Base-by-base conservation (phyloP, 148 eudicot species). In the Nepenthes gracilis region DNA sequence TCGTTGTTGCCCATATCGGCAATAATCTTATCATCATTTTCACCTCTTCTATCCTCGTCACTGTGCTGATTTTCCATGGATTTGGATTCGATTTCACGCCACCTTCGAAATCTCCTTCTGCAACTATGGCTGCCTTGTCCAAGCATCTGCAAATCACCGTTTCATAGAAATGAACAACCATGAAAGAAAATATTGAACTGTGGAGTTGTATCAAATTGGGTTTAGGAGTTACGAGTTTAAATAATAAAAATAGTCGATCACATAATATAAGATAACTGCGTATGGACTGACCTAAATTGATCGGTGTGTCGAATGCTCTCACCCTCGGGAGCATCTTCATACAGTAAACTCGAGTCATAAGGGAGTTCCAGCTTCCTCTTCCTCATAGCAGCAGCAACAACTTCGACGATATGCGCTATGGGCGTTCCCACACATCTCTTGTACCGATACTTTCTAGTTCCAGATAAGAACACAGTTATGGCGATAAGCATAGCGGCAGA, bases 101-200 rank as follows among this genome's bases (percentile, higher is more conserved):
- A 40, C 23, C 63, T 54, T 63, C 79, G 36, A 80, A 78, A 54
- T 92, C 94, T 2, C 64, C 88, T 38, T 85, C 86, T 8, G 76
- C 71, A 8, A 77, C 82, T 66, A 92, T 76, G 9, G 98, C 94
- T n/a, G 95, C 98, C 80, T 88, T 92, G 89, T 92, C 98, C 75
- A 92, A 76, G 72, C 73, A 83, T 38, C 98, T 89, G 45, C 38
- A 70, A 23, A 43, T 2, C 7, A 54, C 35, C 5, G 6, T n/a
- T 15, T 11, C 4, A 50, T 10, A 50, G 2, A 50, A 50, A 50
- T 6, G 11, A 50, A 2, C n/a, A 50, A 50, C 6, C 12, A 50
- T 23, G 23, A 23, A 23, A 23, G 23, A 23, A 23, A 23, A 23
- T 23, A 23, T 23, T 23, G 23, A 23, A 23, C 23, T 23, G 23